Conservation (phyloP, 352 stramenopile species). For the Globisporangium paroecandrum region DNA sequence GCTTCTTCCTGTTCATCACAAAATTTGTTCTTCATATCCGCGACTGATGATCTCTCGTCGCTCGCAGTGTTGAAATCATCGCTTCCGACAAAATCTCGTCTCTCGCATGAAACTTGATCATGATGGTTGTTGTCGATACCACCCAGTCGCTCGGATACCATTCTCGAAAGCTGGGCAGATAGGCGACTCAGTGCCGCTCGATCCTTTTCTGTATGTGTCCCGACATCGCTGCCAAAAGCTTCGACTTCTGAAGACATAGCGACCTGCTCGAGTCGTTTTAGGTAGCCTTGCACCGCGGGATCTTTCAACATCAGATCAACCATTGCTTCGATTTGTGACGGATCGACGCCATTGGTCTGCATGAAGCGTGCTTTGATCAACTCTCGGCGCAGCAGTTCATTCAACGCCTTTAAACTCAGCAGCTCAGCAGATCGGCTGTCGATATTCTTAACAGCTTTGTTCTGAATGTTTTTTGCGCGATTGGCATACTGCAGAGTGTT, state of each 20-base stretch:
- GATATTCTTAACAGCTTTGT: conserved; percentile 89
- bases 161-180: conserved; percentile 9
- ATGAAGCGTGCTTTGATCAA: conserved; percentile 58
- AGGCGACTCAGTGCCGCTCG: conserved; percentile 7
- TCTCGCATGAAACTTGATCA: background rate
- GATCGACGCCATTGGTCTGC: conserved; percentile 19
- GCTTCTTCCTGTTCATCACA: conserved; percentile 17
- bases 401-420: conserved; percentile 61
- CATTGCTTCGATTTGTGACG: conserved; percentile 24
- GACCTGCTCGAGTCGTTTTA: conserved; percentile 57
- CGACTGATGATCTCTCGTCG: conserved; percentile 36
- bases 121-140: background rate
- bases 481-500: conserved; percentile 88
- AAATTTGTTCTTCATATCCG: conserved; percentile 29
- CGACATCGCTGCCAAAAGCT: background rate
- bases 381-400: conserved; percentile 62
- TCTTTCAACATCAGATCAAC: conserved; percentile 44
- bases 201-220: background rate
- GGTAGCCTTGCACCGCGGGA: conserved; percentile 43
- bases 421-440: conserved; percentile 77
- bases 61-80: conserved; percentile 28
- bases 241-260: conserved; percentile 17
- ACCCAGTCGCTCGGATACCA: conserved; percentile 7
- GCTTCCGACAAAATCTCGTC: background rate
- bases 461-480: conserved; percentile 86